Evolutionary conservation across 1,284 basidiomycete species (phyloP), one percentile per base, ranked within the genome.

Genomic region (Ganoderma sp.): DNA sequence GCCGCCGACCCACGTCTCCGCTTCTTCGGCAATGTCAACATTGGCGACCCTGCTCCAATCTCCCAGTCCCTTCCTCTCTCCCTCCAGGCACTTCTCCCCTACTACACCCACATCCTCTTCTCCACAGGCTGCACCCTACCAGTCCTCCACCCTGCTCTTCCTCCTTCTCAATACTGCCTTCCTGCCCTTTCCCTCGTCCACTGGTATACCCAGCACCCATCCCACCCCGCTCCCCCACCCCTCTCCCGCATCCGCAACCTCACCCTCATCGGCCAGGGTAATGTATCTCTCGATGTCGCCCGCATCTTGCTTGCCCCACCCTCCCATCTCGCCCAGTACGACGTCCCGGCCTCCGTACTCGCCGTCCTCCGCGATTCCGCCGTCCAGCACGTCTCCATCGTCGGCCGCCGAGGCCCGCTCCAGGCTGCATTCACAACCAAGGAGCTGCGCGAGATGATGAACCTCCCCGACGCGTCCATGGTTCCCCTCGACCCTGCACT

Each of bases 151-250:
- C 85, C 83, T 37, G 84, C 81, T 42, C 82, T 89, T 6, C 85
- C 81, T 14, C 86, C 80, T 3, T 88, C 83, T 22, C 69, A 72
- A 66, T 83, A 88, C 70, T 93, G 93, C 71, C 79, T 91, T 1
- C 89, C 95, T 1, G 96, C 97, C 0, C 84, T 98, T 4, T 90
- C 90, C 0, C 83, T 99, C 64, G 97, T 99, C 2, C 93, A 97
- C 75, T 99, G 97, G 97, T 99, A 99, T 82, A 99, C 98, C 45
- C 91, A 89, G 54, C 96, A 99, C 79, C 97, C 97, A 1, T 86
- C 87, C 0, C 78, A 80, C 9, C 82, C 87, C 0, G 77, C 84
- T 0, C 80, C 88, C 0, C 90, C 90, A 1, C 82, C 88, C 6
- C 84, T 98, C 0, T 83, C 88, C 42, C 83, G 83, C 41, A 80